Percentiles rank a stretch among this genome's conserved stretches.
These are phyloP conservation scores for Trypanosoma rangeli DNA, from an alignment of 208 protist genomes.

Conservation along the genomic window DNA sequence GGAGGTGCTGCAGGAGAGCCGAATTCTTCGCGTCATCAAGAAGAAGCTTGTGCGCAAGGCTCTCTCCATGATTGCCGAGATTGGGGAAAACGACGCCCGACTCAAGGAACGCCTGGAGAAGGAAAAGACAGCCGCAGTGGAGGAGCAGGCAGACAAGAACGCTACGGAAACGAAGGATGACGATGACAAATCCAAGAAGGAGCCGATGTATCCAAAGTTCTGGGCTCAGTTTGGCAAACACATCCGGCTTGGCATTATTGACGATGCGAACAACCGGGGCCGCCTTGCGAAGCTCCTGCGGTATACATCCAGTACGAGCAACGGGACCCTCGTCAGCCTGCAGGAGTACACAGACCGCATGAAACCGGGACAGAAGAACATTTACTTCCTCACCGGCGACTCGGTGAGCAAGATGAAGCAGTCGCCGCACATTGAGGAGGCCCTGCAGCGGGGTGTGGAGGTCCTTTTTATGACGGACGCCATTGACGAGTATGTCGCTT, in stretches of 20 bases:
- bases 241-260: slow-evolving; percentile 97
- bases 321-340: slow-evolving; percentile 75
- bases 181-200: slow-evolving; percentile 48
- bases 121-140: slow-evolving; percentile 36
- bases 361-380: slow-evolving; percentile 93
- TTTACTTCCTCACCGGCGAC: slow-evolving; percentile 94
- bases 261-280: slow-evolving; percentile 96
- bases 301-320: slow-evolving; percentile 88
- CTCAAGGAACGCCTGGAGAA: slow-evolving; percentile 39
- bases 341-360: slow-evolving; percentile 94
- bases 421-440: slow-evolving; percentile 88
- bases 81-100: slow-evolving; percentile 80
- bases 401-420: slow-evolving; percentile 67
- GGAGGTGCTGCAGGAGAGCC: slow-evolving; percentile 98
- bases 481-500: slow-evolving; percentile 98
- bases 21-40: slow-evolving; percentile 95
- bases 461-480: slow-evolving; percentile 97
- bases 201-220: slow-evolving; percentile 91
- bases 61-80: slow-evolving; percentile 93
- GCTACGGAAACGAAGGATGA: slow-evolving; percentile 3
- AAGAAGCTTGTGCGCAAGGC: slow-evolving; percentile 97
- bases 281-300: slow-evolving; percentile 97
- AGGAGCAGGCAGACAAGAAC: slow-evolving; percentile 25
- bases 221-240: slow-evolving; percentile 95
- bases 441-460: slow-evolving; percentile 78